phyloP scores from a whole-genome alignment of 805 yeast species.

The Lipomyces japonicus region DNA sequence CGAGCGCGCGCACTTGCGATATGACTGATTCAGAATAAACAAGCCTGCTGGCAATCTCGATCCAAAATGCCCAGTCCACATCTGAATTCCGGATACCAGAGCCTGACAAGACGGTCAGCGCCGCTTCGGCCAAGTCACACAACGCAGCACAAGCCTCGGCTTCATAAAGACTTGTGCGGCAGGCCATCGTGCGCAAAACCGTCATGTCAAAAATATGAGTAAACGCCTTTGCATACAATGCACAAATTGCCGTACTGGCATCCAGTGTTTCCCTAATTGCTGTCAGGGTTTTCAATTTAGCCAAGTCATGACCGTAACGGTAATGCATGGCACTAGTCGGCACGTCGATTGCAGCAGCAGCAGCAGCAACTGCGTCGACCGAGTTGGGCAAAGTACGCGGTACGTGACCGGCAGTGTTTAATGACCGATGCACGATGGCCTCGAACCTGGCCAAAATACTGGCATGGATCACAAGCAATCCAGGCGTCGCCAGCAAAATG shows the following conservation, averaged over 20 bases:
- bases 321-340: slow-evolving; percentile 9
- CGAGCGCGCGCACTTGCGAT: slow-evolving; percentile 58
- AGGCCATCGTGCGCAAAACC: slow-evolving; percentile 37
- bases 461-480: slow-evolving; percentile 34
- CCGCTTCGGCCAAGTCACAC: slow-evolving; percentile 43
- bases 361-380: slow-evolving; percentile 5
- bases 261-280: slow-evolving; percentile 41
- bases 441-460: slow-evolving; percentile 32
- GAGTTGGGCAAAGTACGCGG: background rate
- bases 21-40: slow-evolving; percentile 60
- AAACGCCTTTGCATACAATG: slow-evolving; percentile 35
- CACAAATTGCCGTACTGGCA: slow-evolving; percentile 27
- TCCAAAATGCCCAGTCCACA: slow-evolving; percentile 77
- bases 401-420: background rate
- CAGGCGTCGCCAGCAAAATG: slow-evolving; percentile 34
- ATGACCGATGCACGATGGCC: slow-evolving; percentile 15
- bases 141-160: slow-evolving; percentile 40
- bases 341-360: slow-evolving; percentile 7
- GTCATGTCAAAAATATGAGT: slow-evolving; percentile 39
- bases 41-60: slow-evolving; percentile 55
- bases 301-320: too few species aligned
- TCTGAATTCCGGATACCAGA: slow-evolving; percentile 33
- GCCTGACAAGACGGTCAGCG: slow-evolving; percentile 35
- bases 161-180: slow-evolving; percentile 36
- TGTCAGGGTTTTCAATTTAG: slow-evolving; percentile 33